These are phyloP conservation scores for Amanita molliuscula DNA, from an alignment of 768 basidiomycete species.

Conservation along the genomic window DNA sequence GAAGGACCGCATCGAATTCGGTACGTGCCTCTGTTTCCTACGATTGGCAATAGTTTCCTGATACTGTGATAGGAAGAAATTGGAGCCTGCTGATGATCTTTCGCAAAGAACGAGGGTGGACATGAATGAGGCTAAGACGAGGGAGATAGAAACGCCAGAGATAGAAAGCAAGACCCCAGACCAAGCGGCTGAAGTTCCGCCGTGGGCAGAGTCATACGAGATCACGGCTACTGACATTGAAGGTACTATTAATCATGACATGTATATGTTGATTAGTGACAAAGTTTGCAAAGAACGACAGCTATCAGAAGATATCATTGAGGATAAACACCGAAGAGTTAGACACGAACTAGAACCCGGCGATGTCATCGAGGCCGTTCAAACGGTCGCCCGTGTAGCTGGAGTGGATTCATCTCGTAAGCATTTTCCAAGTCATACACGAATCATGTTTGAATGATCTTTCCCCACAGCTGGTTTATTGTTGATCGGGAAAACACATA, in stretches of 20 bases:
- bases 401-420: constrained; percentile 90
- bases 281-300: constrained; percentile 32
- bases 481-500: constrained; percentile 74
- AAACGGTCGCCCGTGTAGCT: constrained; percentile 78
- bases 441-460: background rate
- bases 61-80: constrained; percentile 47
- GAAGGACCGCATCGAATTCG: constrained; percentile 84
- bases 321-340: constrained; percentile 83
- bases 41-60: background rate
- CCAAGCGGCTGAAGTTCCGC: constrained; percentile 47
- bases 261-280: constrained; percentile 1
- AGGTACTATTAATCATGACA: constrained; percentile 25
- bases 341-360: constrained; percentile 82
- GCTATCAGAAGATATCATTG: constrained; percentile 67
- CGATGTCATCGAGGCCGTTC: constrained; percentile 80
- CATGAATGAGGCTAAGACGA: constrained; percentile 10
- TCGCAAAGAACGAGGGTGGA: constrained; percentile 35
- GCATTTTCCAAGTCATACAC: constrained; percentile 17
- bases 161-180: constrained; percentile 37
- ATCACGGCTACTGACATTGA: constrained; percentile 53
- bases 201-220: constrained; percentile 68
- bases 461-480: constrained; percentile 64
- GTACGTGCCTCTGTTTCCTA: constrained; percentile 25
- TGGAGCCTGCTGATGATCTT: constrained; percentile 54
- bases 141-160: constrained; percentile 37